phyloP scores from a whole-genome alignment of 176 grass and related monocot genomes.

The Neostapfia colusana region DNA sequence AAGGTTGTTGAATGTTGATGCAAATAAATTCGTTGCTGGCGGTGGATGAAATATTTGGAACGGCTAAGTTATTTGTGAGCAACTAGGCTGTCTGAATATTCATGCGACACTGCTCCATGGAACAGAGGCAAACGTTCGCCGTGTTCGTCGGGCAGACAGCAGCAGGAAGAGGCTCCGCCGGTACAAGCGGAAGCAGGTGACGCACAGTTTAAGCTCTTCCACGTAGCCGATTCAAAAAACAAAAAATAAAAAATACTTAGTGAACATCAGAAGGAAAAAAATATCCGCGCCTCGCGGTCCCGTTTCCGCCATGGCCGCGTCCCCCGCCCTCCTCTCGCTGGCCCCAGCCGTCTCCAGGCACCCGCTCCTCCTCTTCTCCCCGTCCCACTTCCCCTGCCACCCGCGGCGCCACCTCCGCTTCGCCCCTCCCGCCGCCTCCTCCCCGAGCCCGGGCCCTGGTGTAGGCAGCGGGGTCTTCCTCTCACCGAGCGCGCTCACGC shows the following conservation, averaged over 20 bases:
- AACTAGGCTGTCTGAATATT: neutral
- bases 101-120: neutral
- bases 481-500: conserved; percentile 41
- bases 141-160: neutral
- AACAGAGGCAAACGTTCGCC: neutral
- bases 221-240: conserved; percentile 26
- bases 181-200: too few relatives aligned
- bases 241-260: neutral
- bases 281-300: neutral
- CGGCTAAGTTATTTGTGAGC: neutral
- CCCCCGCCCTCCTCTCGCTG: conserved; percentile 41
- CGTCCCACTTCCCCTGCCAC: conserved; percentile 11
- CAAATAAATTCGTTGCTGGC: neutral
- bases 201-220: conserved; percentile 24
- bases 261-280: neutral
- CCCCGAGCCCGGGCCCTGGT: neutral
- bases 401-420: conserved; percentile 35
- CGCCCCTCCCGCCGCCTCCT: conserved; percentile 34
- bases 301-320: conserved; percentile 41
- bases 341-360: conserved; percentile 33
- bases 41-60: neutral
- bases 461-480: conserved; percentile 53
- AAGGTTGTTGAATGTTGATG: conserved; percentile 30
- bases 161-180: neutral
- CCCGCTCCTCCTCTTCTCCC: conserved; percentile 39